These are phyloP conservation scores for Globisporangium radiosum DNA, from an alignment of 352 stramenopile genomes.

Conservation along the genomic window DNA sequence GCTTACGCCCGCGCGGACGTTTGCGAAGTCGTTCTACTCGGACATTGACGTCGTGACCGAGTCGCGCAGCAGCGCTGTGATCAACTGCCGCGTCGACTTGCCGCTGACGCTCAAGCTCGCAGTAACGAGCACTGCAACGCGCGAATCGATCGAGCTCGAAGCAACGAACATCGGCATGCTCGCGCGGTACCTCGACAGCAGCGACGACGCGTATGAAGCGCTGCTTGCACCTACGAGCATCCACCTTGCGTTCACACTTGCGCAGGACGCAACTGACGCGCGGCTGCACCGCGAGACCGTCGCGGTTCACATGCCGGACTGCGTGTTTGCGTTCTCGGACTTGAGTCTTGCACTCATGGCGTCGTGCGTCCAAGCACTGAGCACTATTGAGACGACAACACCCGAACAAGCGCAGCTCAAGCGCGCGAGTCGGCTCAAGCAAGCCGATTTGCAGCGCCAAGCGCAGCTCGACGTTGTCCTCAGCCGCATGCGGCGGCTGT, in stretches of 20 bases:
- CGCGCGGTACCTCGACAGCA: conserved; percentile 41
- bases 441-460: conserved; percentile 43
- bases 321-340: conserved; percentile 59
- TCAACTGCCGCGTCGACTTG: conserved; percentile 50
- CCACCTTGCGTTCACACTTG: conserved; percentile 38
- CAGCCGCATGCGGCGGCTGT: conserved; percentile 47
- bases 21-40: conserved; percentile 49
- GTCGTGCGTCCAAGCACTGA: conserved; percentile 42
- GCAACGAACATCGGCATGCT: conserved; percentile 40
- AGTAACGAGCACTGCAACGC: conserved; percentile 35
- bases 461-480: conserved; percentile 49
- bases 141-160: conserved; percentile 46
- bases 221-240: conserved; percentile 43
- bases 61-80: conserved; percentile 32
- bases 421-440: conserved; percentile 42
- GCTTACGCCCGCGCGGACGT: conserved; percentile 34
- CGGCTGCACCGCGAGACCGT: conserved; percentile 42
- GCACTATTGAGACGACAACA: conserved; percentile 50
- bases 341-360: conserved; percentile 58
- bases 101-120: conserved; percentile 36
- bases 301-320: conserved; percentile 53
- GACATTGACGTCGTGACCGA: conserved; percentile 33
- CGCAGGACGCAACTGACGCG: conserved; percentile 33
- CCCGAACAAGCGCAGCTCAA: conserved; percentile 52
- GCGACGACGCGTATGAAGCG: conserved; percentile 29